Percentiles rank a stretch among this genome's conserved stretches.
Conservation (phyloP, 768 basidiomycete genomes). For the Russula earlei region DNA sequence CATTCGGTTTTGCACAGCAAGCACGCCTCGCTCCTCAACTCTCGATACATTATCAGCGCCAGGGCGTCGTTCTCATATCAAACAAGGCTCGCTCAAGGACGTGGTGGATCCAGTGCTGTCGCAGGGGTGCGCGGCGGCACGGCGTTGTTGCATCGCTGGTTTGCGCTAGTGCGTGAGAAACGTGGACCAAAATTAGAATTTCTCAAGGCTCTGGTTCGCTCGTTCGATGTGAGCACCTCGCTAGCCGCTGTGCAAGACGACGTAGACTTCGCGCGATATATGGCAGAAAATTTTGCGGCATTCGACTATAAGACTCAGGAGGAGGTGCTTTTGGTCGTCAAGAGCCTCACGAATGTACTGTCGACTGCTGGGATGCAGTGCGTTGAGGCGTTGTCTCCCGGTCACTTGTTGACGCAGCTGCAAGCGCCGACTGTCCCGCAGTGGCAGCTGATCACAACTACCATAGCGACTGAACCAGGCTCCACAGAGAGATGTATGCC, state of each 20-base stretch:
- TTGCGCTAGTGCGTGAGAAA: slow-evolving; percentile 85
- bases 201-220: slow-evolving; percentile 69
- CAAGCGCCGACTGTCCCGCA: slow-evolving; percentile 27
- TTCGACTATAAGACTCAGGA: slow-evolving; percentile 96
- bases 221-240: slow-evolving; percentile 64
- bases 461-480: neutral
- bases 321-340: slow-evolving; percentile 81
- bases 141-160: slow-evolving; percentile 86
- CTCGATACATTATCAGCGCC: slow-evolving; percentile 75
- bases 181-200: slow-evolving; percentile 80
- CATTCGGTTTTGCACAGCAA: slow-evolving; percentile 81
- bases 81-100: slow-evolving; percentile 38
- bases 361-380: slow-evolving; percentile 77
- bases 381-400: slow-evolving; percentile 65
- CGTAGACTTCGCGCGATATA: slow-evolving; percentile 79
- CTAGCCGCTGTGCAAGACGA: slow-evolving; percentile 64
- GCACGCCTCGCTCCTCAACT: slow-evolving; percentile 82
- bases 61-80: slow-evolving; percentile 80
- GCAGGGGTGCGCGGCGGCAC: slow-evolving; percentile 41
- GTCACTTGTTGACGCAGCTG: slow-evolving; percentile 56
- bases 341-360: slow-evolving; percentile 61
- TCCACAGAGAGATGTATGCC: neutral
- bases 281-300: slow-evolving; percentile 88
- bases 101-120: slow-evolving; percentile 24
- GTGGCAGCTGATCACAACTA: neutral